Evolutionary conservation across 2,329 filamentous ascomycete species (phyloP).

Genomic region (Colletotrichum sp.): DNA sequence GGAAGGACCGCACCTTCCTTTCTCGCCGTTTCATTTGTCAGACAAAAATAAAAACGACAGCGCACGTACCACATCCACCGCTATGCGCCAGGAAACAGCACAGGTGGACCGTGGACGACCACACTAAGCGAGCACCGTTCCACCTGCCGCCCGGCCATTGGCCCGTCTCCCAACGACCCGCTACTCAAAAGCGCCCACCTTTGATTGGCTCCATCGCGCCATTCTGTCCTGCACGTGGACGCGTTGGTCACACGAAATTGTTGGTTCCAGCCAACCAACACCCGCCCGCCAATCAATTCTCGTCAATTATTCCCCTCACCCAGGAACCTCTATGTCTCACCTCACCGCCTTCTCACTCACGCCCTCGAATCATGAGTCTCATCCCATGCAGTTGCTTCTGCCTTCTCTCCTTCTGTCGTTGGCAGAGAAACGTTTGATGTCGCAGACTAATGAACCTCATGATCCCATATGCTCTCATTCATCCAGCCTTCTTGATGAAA

Average conservation of each 20-base stretch:
- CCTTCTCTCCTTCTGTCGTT: too few species aligned
- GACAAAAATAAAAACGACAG: neutral
- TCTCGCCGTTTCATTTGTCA: neutral
- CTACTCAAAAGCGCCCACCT: neutral
- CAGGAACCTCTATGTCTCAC: neutral
- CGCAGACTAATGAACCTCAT: too few species aligned
- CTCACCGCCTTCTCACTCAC: neutral
- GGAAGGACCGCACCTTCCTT: neutral
- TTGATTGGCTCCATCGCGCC: neutral
- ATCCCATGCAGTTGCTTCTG: neutral
- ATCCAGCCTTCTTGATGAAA: neutral
- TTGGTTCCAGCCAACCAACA: neutral
- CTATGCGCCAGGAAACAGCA: neutral
- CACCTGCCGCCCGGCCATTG: neutral
- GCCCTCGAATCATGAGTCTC: neutral
- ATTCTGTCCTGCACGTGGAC: neutral
- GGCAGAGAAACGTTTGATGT: too few species aligned
- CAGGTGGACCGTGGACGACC: neutral
- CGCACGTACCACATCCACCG: neutral
- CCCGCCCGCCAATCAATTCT: neutral
- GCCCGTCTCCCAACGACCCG: neutral
- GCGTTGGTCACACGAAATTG: neutral
- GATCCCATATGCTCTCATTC: neutral
- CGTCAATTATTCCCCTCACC: neutral
- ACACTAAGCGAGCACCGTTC: neutral